A percentile compares a stretch with the other conserved stretches of the same genome.
phyloP scores from a whole-genome alignment of 2,329 filamentous ascomycete species.

The Claviceps monticola region DNA sequence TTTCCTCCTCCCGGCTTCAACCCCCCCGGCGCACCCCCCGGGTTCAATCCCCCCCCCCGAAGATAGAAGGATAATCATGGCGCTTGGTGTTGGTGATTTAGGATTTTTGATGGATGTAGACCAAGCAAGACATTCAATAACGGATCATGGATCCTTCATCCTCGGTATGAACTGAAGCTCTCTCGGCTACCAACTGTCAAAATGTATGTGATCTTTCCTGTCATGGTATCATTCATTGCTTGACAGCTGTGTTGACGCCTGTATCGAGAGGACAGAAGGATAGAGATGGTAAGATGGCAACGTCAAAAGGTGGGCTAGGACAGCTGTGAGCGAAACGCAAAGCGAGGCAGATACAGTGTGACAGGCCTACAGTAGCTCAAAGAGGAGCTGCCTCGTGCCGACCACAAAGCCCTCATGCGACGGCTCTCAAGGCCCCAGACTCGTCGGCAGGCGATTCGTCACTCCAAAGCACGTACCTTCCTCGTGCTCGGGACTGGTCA shows the following conservation, averaged over 20 bases:
- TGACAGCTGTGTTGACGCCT: conserved; percentile 6
- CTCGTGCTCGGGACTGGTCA: neutral
- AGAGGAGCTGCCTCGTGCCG: neutral
- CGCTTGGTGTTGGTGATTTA: conserved; percentile 10
- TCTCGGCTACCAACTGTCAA: neutral
- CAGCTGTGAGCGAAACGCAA: neutral
- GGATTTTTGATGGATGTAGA: conserved; percentile 8
- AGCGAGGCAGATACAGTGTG: neutral
- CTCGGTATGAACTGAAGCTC: neutral
- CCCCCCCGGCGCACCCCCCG: conserved; percentile 32
- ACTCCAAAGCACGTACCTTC: neutral
- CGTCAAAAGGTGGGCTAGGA: neutral
- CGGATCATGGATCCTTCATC: neutral
- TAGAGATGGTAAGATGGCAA: neutral
- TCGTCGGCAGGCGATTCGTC: too few relatives aligned
- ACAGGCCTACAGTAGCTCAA: neutral
- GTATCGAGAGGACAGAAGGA: neutral
- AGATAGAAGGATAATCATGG: conserved; percentile 27
- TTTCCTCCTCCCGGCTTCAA: conserved; percentile 10
- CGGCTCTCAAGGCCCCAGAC: neutral
- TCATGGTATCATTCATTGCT: conserved; percentile 1
- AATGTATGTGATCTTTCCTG: conserved; percentile 6
- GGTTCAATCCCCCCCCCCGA: conserved; percentile 62
- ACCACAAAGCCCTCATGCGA: neutral
- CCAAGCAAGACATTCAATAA: neutral